A percentile compares a stretch with the other conserved stretches of the same genome.
Conservation (phyloP, 139 green algal species). For the Deuterostichococcus epilithicus region DNA sequence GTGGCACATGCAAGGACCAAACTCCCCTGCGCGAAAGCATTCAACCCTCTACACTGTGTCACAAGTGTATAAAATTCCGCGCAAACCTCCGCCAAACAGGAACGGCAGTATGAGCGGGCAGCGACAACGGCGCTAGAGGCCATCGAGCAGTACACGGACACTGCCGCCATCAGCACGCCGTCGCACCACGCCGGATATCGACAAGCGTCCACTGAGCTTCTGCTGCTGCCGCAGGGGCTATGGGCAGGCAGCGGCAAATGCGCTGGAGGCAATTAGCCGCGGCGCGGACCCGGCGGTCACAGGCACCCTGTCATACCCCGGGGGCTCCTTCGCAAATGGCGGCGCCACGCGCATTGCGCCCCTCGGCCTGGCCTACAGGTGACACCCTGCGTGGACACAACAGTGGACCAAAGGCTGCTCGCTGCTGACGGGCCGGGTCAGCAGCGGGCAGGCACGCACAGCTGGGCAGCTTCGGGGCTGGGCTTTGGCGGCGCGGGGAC, state of each 20-base stretch:
- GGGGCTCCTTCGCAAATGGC: slow-evolving; percentile 38
- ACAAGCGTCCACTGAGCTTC: not conserved
- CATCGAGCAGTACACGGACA: not conserved
- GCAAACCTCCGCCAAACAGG: not conserved
- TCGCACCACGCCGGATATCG: too few relatives aligned
- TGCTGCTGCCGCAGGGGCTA: not conserved
- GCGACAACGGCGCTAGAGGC: not conserved
- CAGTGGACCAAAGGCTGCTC: too few relatives aligned
- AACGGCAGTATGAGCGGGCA: not conserved
- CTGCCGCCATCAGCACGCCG: too few relatives aligned
- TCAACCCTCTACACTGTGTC: not conserved
- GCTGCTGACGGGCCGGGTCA: too few relatives aligned
- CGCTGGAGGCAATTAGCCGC: not conserved
- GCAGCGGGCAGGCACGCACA: too few relatives aligned
- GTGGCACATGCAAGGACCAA: not conserved
- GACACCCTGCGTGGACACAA: not conserved
- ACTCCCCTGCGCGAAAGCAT: not conserved
- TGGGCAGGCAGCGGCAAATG: not conserved
- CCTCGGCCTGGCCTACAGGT: slow-evolving; percentile 39
- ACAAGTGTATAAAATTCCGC: not conserved
- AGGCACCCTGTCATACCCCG: slow-evolving; percentile 18
- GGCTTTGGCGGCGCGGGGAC: too few relatives aligned
- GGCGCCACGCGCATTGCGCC: slow-evolving; percentile 49
- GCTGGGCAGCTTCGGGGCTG: too few relatives aligned
- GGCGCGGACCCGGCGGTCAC: slow-evolving; percentile 8